A percentile compares a stretch with the other conserved stretches of the same genome.
phyloP scores from a whole-genome alignment of 768 basidiomycete species.

The Xerocomellus chrysenteron region DNA sequence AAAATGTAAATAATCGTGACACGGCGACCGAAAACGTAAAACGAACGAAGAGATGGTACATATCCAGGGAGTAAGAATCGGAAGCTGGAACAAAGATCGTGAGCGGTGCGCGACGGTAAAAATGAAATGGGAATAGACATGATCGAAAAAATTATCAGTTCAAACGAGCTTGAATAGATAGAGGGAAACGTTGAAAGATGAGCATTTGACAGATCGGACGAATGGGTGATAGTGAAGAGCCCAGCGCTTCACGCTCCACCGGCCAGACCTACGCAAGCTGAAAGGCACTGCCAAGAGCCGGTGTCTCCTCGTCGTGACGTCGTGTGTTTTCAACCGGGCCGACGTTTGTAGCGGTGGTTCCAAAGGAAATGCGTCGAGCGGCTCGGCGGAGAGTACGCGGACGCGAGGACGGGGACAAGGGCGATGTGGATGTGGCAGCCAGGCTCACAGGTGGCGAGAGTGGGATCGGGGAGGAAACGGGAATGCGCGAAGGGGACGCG shows the following conservation, averaged over 20 bases:
- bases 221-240: background rate
- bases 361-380: slow-evolving; percentile 66
- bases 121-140: background rate
- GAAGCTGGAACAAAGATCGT: slow-evolving; percentile 2
- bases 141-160: background rate
- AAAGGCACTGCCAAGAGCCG: slow-evolving; percentile 68
- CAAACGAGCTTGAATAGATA: background rate
- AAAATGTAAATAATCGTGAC: background rate
- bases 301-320: slow-evolving; percentile 33
- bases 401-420: slow-evolving; percentile 18
- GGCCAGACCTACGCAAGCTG: slow-evolving; percentile 47
- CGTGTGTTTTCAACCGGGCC: slow-evolving; percentile 34
- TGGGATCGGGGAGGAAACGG: slow-evolving; percentile 27
- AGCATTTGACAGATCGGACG: slow-evolving; percentile 9
- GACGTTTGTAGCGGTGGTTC: slow-evolving; percentile 39
- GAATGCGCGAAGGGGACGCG: slow-evolving; percentile 31
- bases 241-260: slow-evolving; percentile 1
- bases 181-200: background rate
- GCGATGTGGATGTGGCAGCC: slow-evolving; percentile 12
- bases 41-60: slow-evolving; percentile 5
- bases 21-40: background rate
- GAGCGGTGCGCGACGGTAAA: background rate
- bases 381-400: slow-evolving; percentile 33
- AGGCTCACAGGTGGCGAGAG: slow-evolving; percentile 17
- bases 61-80: background rate